phyloP scores from a whole-genome alignment of 2,329 filamentous ascomycete genomes.

The Pezicula radicicola region DNA sequence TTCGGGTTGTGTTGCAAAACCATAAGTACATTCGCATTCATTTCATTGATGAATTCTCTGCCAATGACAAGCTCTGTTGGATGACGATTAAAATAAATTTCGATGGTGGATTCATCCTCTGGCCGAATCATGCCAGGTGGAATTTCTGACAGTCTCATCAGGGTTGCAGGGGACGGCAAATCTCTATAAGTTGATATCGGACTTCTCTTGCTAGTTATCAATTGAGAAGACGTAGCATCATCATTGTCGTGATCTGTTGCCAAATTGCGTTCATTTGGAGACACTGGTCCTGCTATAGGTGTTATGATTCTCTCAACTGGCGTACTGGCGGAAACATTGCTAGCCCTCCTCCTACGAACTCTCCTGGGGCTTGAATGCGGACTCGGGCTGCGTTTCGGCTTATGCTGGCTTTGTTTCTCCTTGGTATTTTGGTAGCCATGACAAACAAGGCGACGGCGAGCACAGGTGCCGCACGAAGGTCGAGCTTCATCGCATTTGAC shows the following conservation, averaged over 20 bases:
- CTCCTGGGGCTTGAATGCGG: background rate
- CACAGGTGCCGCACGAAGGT: slow-evolving; percentile 29
- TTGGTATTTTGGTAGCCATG: slow-evolving; percentile 22
- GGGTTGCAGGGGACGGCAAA: background rate
- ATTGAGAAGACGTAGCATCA: background rate
- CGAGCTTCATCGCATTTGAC: slow-evolving; percentile 63
- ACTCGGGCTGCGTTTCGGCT: background rate
- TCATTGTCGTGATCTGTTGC: background rate
- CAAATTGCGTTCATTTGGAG: no score
- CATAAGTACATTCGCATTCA: slow-evolving; percentile 28
- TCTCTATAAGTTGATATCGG: slow-evolving; percentile 1
- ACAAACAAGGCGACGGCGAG: slow-evolving; percentile 26
- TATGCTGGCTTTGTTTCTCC: background rate
- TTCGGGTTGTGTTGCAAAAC: slow-evolving; percentile 27
- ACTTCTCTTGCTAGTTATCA: background rate
- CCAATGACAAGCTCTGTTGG: slow-evolving; percentile 27
- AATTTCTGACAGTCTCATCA: slow-evolving; percentile 13
- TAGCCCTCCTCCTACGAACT: background rate
- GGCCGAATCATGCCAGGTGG: slow-evolving; percentile 22
- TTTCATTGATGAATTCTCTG: slow-evolving; percentile 28
- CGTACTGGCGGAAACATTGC: background rate
- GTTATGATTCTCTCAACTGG: background rate
- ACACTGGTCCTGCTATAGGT: no score
- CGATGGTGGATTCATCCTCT: slow-evolving; percentile 25
- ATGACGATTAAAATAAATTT: slow-evolving; percentile 29